These are phyloP conservation scores for Macrophomina phaseolina DNA, from an alignment of 2,329 filamentous ascomycete genomes.

Conservation along the genomic window DNA sequence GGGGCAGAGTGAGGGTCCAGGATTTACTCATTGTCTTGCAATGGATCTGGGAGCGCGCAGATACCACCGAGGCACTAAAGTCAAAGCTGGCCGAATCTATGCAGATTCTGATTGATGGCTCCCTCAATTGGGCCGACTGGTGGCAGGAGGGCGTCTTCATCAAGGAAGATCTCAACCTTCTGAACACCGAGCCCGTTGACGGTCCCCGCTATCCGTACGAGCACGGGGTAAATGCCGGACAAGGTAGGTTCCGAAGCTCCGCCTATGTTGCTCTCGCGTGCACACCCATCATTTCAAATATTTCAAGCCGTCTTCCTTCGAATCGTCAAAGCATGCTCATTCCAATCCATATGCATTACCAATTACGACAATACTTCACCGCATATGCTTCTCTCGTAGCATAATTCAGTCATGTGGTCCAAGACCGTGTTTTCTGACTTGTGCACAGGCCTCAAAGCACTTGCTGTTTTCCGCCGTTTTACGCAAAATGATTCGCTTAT, in stretches of 20 bases:
- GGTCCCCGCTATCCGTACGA: slow-evolving; percentile 31
- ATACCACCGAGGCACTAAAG: neutral
- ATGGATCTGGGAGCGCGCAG: slow-evolving; percentile 52
- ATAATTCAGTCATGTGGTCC: neutral
- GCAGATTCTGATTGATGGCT: slow-evolving; percentile 48
- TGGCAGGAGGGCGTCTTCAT: slow-evolving; percentile 35
- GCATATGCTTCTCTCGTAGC: too few relatives aligned
- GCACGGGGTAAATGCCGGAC: slow-evolving; percentile 36
- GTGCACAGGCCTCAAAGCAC: slow-evolving; percentile 52
- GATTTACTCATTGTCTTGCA: slow-evolving; percentile 56
- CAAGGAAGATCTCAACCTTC: slow-evolving; percentile 36
- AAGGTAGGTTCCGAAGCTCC: slow-evolving; percentile 29
- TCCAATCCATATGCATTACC: too few relatives aligned
- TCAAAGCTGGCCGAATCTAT: slow-evolving; percentile 50
- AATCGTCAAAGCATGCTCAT: neutral
- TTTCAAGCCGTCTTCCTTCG: too few relatives aligned
- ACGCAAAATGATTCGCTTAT: slow-evolving; percentile 52
- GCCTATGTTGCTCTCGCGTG: neutral
- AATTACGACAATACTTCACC: too few relatives aligned
- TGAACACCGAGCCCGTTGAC: slow-evolving; percentile 33
- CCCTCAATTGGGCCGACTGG: slow-evolving; percentile 41
- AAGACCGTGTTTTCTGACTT: neutral
- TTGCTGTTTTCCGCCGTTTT: slow-evolving; percentile 53
- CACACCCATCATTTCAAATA: neutral
- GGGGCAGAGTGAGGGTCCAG: slow-evolving; percentile 32